Percentiles rank a stretch among this genome's conserved stretches.
phyloP scores from a whole-genome alignment of 2,329 filamentous ascomycete genomes.

The Aureobasidium lini region DNA sequence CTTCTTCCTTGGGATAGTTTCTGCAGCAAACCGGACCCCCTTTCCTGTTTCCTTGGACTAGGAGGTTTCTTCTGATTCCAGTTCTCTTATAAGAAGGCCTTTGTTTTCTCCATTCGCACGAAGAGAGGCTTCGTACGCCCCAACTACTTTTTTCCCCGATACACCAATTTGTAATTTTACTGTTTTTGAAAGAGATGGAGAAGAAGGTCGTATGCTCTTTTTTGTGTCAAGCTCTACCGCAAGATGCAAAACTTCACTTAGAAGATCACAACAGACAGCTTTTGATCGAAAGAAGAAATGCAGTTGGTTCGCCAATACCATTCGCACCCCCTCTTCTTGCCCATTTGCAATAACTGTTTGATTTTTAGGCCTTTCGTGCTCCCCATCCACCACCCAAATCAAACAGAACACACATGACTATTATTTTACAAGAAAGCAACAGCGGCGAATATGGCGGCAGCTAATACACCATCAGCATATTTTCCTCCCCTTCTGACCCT shows the following conservation, averaged over 20 bases:
- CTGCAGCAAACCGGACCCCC: too few relatives aligned
- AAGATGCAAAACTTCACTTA: too few relatives aligned
- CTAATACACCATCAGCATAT: neutral
- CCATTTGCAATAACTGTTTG: too few relatives aligned
- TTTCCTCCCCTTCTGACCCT: neutral
- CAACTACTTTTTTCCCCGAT: neutral
- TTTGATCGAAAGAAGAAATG: too few relatives aligned
- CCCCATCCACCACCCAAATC: neutral
- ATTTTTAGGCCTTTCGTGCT: neutral
- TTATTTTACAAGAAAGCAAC: neutral
- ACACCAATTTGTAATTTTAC: constrained; percentile 5
- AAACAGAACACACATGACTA: neutral
- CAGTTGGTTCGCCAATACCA: too few relatives aligned
- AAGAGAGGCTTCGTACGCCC: neutral
- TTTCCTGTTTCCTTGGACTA: neutral
- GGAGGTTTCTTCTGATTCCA: neutral
- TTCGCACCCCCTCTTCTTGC: too few relatives aligned
- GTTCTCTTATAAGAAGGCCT: neutral
- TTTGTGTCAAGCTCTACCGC: neutral
- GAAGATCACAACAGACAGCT: too few relatives aligned
- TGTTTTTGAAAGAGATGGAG: neutral
- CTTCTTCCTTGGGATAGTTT: neutral
- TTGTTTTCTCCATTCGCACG: neutral
- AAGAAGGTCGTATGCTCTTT: neutral
- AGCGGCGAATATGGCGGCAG: constrained; percentile 1